phyloP scores from a whole-genome alignment of 441 rosid species.

The Eruca vesicaria region DNA sequence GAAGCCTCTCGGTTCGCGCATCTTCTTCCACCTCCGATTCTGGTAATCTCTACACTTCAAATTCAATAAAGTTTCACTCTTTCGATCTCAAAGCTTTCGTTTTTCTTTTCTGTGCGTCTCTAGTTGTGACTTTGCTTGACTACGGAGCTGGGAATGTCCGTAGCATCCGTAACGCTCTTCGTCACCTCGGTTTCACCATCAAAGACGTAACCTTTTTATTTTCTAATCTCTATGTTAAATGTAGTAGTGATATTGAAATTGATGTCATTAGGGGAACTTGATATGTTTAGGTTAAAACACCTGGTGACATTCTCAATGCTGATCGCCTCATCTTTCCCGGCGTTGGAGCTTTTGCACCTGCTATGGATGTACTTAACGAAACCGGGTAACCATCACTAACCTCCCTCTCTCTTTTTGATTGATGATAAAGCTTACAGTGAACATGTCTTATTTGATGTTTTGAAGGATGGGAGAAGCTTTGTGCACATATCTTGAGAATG shows the following conservation, averaged over 20 bases:
- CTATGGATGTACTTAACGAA: conserved; percentile 84
- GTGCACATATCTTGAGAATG: conserved; percentile 65
- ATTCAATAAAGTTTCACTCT: background rate
- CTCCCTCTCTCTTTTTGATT: background rate
- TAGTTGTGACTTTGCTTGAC: conserved; percentile 87
- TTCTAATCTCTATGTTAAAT: background rate
- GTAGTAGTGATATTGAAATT: background rate
- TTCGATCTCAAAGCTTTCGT: background rate
- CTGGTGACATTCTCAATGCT: conserved; percentile 76
- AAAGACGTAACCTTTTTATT: conserved; percentile 53
- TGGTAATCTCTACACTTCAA: conserved; percentile 27
- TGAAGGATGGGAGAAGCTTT: conserved; percentile 92
- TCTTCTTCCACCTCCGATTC: conserved; percentile 50
- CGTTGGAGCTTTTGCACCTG: conserved; percentile 92
- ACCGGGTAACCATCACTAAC: conserved; percentile 50
- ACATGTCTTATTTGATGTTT: background rate
- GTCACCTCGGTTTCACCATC: conserved; percentile 69
- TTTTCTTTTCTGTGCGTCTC: background rate
- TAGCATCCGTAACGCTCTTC: conserved; percentile 86
- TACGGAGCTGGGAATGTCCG: conserved; percentile 98
- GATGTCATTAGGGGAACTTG: background rate
- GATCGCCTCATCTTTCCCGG: conserved; percentile 88
- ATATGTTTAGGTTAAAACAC: conserved; percentile 63
- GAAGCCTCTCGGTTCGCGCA: conserved; percentile 46
- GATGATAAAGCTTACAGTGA: background rate